Evolutionary conservation across 192 early-diverging fungal species (phyloP).

Genomic region (Chytriomyces sp.): DNA sequence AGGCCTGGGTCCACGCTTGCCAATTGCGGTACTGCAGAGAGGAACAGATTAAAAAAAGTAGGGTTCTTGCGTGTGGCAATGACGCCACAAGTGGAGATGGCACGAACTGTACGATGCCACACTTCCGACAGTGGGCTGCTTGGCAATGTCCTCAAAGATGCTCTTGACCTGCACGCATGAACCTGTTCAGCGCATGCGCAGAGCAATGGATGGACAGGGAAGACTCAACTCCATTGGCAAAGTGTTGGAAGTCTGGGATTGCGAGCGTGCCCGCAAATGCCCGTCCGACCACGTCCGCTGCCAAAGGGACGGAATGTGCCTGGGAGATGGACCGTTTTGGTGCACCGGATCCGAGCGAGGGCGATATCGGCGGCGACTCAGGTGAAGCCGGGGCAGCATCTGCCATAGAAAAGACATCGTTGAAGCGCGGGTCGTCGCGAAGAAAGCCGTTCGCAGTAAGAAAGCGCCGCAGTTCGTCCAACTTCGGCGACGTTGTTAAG

Average conservation of each 20-base stretch:
- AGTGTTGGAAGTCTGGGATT: constrained; percentile 28
- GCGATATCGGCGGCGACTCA: not conserved
- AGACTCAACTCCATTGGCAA: constrained; percentile 3
- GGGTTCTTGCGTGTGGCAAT: too few species aligned
- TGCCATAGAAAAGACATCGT: not conserved
- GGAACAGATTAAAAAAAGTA: not conserved
- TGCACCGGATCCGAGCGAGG: not conserved
- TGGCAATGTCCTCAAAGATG: constrained; percentile 7
- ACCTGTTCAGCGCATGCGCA: not conserved
- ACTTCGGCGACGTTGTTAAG: not conserved
- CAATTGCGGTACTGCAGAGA: constrained; percentile 27
- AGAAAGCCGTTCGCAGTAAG: not conserved
- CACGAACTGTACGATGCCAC: constrained; percentile 10
- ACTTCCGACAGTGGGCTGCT: not conserved
- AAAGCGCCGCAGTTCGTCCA: not conserved
- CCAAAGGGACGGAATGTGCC: not conserved
- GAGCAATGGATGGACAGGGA: not conserved
- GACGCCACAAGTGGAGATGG: not conserved
- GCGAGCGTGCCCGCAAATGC: constrained; percentile 22
- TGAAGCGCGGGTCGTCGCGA: not conserved
- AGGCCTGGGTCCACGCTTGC: constrained; percentile 17
- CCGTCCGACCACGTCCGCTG: constrained; percentile 9
- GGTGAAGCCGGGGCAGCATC: not conserved
- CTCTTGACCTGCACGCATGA: constrained; percentile 1
- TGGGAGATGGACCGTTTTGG: not conserved